Base-by-base conservation (phyloP, 2,329 filamentous ascomycete species). In the Epichloe aotearoae region DNA sequence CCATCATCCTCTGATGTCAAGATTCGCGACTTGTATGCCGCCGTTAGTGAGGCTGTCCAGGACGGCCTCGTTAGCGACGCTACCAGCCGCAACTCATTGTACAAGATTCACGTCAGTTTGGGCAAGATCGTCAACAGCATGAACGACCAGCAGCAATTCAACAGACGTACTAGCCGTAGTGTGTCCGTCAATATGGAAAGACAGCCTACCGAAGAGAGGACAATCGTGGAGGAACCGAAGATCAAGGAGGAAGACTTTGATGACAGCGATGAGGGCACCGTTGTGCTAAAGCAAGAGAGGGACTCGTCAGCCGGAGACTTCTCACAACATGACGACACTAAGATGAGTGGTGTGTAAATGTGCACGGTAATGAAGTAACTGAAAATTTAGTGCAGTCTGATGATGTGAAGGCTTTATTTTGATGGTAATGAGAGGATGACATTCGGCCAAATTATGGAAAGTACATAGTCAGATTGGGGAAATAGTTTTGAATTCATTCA, bases 61-160 rank as follows among this genome's bases (percentile, higher is more conserved):
- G 74, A 74, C 43, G 77, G 76, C 46, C 66, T 82, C 43, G 68
- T 79, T 51, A 73, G 73, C 19, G 84, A 81, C 64, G 78, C 76
- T 14, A 78, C 75, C 20, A 77, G 75, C 56, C 73, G 78, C 47
- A 85, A 85, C 55, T 75, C 81, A 0, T 68, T 85, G 14, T 83
- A 80, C 69, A 85, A 85, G 64, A 76, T 85, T 49, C 82, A 86
- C 58, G 76, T 84, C 56, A 75, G 72, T 53, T 66, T 86, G 1
- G 80, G 80, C 57, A 84, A 84, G 67, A 83, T 84, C 50, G 79
- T 84, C 55, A 83, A 83, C 59, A 64, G 64, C 34, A 71, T 83
- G 3, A 74, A 75, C 51, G 75, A 74, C 59, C 62, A 62, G 55
- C 63, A 67, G 50, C 63, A 62, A 2, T 57, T 57, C 39, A 58